These are phyloP conservation scores for Trametes punicea DNA, from an alignment of 768 basidiomycete species.

Conservation along the genomic window DNA sequence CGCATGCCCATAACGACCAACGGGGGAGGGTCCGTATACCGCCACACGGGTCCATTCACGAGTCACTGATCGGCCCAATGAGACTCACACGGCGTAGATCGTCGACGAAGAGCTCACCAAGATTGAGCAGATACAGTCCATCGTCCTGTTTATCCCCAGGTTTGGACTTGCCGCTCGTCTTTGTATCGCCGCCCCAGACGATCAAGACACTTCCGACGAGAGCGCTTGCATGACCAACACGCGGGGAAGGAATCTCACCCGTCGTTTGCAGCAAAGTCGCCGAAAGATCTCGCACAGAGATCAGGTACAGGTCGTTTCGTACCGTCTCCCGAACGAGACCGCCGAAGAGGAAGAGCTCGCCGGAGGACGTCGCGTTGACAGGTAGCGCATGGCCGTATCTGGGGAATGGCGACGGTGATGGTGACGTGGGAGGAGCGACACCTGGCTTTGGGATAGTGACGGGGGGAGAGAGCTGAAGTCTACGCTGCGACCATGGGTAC, in stretches of 20 bases:
- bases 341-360: slow-evolving; percentile 95
- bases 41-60: slow-evolving; percentile 93
- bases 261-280: slow-evolving; percentile 82
- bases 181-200: slow-evolving; percentile 98
- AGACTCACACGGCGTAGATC: not conserved
- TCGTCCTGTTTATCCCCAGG: slow-evolving; percentile 83
- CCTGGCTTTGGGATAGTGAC: slow-evolving; percentile 61
- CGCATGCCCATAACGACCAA: slow-evolving; percentile 93
- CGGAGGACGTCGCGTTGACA: slow-evolving; percentile 66
- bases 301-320: slow-evolving; percentile 90
- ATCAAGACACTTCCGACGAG: slow-evolving; percentile 94
- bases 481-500: slow-evolving; percentile 82
- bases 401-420: slow-evolving; percentile 89
- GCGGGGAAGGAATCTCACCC: slow-evolving; percentile 82
- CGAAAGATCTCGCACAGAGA: slow-evolving; percentile 74
- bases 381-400: slow-evolving; percentile 95
- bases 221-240: slow-evolving; percentile 97
- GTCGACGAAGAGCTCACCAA: slow-evolving; percentile 54
- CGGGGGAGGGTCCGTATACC: slow-evolving; percentile 72
- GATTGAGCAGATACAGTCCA: slow-evolving; percentile 88
- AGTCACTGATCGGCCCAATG: slow-evolving; percentile 51
- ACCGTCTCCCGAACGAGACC: slow-evolving; percentile 90
- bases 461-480: slow-evolving; percentile 68
- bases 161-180: slow-evolving; percentile 61
- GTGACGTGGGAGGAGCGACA: slow-evolving; percentile 56